Percentiles rank a stretch among this genome's conserved stretches.
Conservation (phyloP, 371 early-diverging fungal species). For the Saksenaea vasiformis region DNA sequence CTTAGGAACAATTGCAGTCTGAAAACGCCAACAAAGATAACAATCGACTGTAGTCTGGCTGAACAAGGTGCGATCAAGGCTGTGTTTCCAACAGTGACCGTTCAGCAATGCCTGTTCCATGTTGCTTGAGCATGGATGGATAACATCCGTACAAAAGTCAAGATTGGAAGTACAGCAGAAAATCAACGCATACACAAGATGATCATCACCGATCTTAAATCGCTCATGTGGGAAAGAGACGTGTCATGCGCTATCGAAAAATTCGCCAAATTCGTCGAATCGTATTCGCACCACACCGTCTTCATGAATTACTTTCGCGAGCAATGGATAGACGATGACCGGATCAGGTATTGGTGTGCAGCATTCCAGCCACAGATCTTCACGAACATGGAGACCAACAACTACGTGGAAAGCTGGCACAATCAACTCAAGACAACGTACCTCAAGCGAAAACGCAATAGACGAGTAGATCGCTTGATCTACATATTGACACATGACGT, state of each 20-base stretch:
- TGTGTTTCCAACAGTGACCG: background rate
- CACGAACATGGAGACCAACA: conserved; percentile 11
- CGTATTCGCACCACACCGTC: too few relatives aligned
- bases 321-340: too few relatives aligned
- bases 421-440: conserved; percentile 4
- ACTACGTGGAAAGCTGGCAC: conserved; percentile 11
- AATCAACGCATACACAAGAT: background rate
- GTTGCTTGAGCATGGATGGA: conserved; percentile 7
- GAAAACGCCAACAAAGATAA: background rate
- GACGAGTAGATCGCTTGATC: background rate
- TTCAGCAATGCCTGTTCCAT: conserved; percentile 6
- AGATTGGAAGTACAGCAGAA: background rate
- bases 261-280: too few relatives aligned
- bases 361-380: background rate
- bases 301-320: too few relatives aligned
- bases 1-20: background rate
- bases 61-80: background rate
- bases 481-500: background rate
- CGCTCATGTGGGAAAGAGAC: background rate
- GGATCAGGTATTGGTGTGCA: too few relatives aligned
- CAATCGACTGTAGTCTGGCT: background rate
- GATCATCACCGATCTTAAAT: background rate
- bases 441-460: background rate
- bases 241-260: too few relatives aligned
- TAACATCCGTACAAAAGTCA: background rate